Evolutionary conservation across 352 stramenopile genomes (phyloP).

Genomic region (Phytophthora fragariae): DNA sequence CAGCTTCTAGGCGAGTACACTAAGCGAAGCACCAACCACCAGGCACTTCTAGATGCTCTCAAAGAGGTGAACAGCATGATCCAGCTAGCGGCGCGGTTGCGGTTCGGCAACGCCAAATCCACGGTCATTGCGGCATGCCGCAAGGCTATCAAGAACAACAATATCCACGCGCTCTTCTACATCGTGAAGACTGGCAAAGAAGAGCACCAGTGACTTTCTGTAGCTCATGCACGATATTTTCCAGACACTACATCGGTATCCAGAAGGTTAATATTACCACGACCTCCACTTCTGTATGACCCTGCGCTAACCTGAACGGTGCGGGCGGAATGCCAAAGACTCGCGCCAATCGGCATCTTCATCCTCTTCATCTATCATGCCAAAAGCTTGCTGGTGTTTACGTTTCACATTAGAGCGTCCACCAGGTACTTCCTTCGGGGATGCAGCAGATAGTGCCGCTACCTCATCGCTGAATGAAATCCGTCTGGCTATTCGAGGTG

Average conservation of each 20-base stretch:
- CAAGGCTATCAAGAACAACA: conserved; percentile 92
- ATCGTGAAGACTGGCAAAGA: conserved; percentile 88
- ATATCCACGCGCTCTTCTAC: conserved; percentile 87
- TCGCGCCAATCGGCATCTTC: conserved; percentile 45
- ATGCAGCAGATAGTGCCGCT: conserved; percentile 18
- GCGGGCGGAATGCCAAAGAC: conserved; percentile 38
- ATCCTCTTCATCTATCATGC: conserved; percentile 41
- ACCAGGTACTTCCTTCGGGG: conserved; percentile 11
- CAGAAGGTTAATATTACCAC: conserved; percentile 15
- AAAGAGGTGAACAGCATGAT: conserved; percentile 95
- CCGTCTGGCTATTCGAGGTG: conserved; percentile 39
- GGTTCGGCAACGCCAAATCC: conserved; percentile 87
- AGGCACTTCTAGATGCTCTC: conserved; percentile 88
- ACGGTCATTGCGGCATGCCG: conserved; percentile 84
- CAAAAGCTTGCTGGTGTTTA: conserved; percentile 37
- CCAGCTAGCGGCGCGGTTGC: conserved; percentile 87
- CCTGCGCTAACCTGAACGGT: conserved; percentile 16
- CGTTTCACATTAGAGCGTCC: conserved; percentile 31
- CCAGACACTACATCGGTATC: conserved; percentile 8
- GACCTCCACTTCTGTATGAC: neutral
- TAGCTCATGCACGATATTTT: neutral
- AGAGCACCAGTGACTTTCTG: conserved; percentile 64
- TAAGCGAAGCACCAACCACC: conserved; percentile 93
- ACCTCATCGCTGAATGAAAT: conserved; percentile 47
- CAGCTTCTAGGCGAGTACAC: conserved; percentile 92